Evolutionary conservation across 306 rosid species (phyloP).

Genomic region (Acacia acuminata): DNA sequence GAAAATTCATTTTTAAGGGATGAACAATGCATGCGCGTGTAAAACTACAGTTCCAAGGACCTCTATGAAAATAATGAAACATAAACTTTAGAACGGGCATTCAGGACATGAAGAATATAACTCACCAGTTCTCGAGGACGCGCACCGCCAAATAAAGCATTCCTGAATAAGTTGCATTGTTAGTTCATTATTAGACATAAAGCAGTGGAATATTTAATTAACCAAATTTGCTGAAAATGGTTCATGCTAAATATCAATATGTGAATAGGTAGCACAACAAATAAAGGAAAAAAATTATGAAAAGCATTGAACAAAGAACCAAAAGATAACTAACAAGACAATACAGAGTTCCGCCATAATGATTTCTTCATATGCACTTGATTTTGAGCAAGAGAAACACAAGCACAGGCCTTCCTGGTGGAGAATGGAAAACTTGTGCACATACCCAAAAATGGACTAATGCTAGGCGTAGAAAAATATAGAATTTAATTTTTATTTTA

Average conservation of each 20-base stretch:
- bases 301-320: neutral
- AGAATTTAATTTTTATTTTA: neutral
- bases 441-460: neutral
- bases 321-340: neutral
- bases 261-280: neutral
- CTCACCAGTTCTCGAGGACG: conserved; percentile 94
- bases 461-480: neutral
- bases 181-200: conserved; percentile 26
- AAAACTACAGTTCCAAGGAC: neutral
- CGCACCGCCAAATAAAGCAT: conserved; percentile 88
- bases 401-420: conserved; percentile 5
- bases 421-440: neutral
- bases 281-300: neutral
- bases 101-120: conserved; percentile 16
- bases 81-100: conserved; percentile 15
- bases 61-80: neutral
- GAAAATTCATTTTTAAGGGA: neutral
- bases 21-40: neutral
- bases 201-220: conserved; percentile 11
- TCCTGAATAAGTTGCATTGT: conserved; percentile 61
- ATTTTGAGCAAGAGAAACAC: conserved; percentile 18
- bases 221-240: conserved; percentile 24
- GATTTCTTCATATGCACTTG: conserved; percentile 9
- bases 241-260: neutral
- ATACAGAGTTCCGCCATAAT: conserved; percentile 11